A percentile compares a stretch with the other conserved stretches of the same genome.
phyloP scores from a whole-genome alignment of 164 flowering plant genomes.

The Saururus chinensis region DNA sequence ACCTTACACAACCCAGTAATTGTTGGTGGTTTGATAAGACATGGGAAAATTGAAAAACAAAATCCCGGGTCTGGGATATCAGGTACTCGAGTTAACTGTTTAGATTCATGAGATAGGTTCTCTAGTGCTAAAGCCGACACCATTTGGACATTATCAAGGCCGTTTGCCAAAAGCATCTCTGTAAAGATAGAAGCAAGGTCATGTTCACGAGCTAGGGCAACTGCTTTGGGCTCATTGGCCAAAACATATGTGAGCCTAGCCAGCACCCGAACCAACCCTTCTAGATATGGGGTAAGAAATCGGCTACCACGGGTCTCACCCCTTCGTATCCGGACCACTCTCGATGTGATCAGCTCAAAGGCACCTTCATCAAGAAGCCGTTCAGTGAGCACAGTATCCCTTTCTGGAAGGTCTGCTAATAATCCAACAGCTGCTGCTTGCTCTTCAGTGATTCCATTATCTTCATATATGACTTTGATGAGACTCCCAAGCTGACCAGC shows the following conservation, averaged over 20 bases:
- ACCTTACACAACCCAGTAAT: conserved; percentile 58
- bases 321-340: conserved; percentile 39
- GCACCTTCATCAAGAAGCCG: conserved; percentile 70
- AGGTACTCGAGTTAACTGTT: conserved; percentile 50
- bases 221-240: conserved; percentile 45
- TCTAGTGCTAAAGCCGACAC: conserved; percentile 78
- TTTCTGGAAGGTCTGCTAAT: conserved; percentile 82
- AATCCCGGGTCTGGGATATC: conserved; percentile 57
- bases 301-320: conserved; percentile 70
- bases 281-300: conserved; percentile 70
- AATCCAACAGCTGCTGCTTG: conserved; percentile 85
- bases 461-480: conserved; percentile 50
- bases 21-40: conserved; percentile 57
- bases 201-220: conserved; percentile 49
- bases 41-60: conserved; percentile 57
- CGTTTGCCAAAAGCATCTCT: conserved; percentile 69
- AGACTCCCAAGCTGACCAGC: conserved; percentile 76
- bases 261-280: conserved; percentile 77
- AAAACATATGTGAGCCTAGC: conserved; percentile 72
- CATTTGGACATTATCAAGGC: conserved; percentile 83
- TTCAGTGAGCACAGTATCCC: conserved; percentile 68
- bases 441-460: conserved; percentile 65
- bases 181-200: conserved; percentile 58
- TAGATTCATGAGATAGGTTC: conserved; percentile 63
- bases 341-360: conserved; percentile 39